These are phyloP conservation scores for Malus sieversii DNA, from an alignment of 306 rosid species.

Conservation along the genomic window DNA sequence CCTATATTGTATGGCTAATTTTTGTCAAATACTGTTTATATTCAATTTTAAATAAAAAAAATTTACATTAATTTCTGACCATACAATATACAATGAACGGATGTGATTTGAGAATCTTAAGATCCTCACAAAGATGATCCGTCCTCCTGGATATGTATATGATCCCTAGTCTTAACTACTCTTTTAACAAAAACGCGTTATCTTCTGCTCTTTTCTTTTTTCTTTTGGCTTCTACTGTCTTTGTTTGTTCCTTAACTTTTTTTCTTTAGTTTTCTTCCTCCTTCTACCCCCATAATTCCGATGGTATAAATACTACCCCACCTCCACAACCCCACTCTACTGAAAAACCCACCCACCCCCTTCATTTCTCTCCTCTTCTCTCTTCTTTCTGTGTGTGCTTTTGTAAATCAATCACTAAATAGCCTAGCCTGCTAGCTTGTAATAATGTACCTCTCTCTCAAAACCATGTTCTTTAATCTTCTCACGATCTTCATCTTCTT, in stretches of 20 bases:
- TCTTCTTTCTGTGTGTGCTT: background rate
- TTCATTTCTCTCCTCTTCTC: background rate
- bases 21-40: too few relatives aligned
- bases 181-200: constrained; percentile 50
- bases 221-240: constrained; percentile 15
- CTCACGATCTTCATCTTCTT: constrained; percentile 8
- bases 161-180: constrained; percentile 14
- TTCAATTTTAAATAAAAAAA: too few relatives aligned
- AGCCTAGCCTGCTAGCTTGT: too few relatives aligned
- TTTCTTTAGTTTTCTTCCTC: background rate
- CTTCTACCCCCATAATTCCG: background rate
- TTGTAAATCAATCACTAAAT: background rate
- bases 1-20: fast-evolving
- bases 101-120: too few relatives aligned
- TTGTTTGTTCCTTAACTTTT: background rate
- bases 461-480: constrained; percentile 7
- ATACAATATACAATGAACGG: too few relatives aligned
- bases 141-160: background rate
- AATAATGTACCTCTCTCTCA: constrained; percentile 27
- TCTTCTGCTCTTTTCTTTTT: constrained; percentile 9
- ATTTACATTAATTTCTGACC: too few relatives aligned
- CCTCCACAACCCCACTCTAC: background rate
- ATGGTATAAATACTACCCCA: constrained; percentile 26
- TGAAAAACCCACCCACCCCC: background rate
- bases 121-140: too few relatives aligned